Evolutionary conservation across 371 early-diverging fungal species (phyloP), one percentile per base, ranked within the genome.

Genomic region (Mortierella sp.): DNA sequence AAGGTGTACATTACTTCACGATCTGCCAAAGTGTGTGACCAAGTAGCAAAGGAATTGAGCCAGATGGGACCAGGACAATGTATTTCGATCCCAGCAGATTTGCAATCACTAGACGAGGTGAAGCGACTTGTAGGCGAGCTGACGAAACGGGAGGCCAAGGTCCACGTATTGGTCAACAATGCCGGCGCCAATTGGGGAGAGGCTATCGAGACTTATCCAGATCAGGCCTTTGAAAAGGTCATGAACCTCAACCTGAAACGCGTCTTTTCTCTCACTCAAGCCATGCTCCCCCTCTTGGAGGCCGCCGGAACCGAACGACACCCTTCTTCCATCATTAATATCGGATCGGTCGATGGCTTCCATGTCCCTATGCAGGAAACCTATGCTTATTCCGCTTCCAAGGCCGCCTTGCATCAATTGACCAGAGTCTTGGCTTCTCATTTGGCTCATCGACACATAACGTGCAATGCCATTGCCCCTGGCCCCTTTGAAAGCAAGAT

Each of bases 391-490:
- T 85, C 90, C 40, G 84, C 90, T 14, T 90, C 90, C 44, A 94
- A 94, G 71, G 93, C 94, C 0, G 94, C 92, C 2, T 72, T 93
- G 27, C 93, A 93, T 67, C 93, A 92, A 46, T 62, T 94, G 71
- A 88, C 90, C 2, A 79, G 86, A 16, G 89, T 89, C 48, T 76
- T 94, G 70, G 91, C 92, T 1, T 81, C 80, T 9, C 87, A 88
- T 34, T 64, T 94, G 44, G 92, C 87, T 25, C 51, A 52, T 52
- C 82, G 85, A 19, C 67, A 86, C 57, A 91, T 97, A 56, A 86
- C 92, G 16, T 93, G 93, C 29, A 97, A 96, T 64, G 94, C 94
- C 7, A 86, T 96, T 60, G 96, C 96, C 0, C 96, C 97, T 0
- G 96, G 97, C 0, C 85, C 93, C 6, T 97, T 95, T 80, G 88